Evolutionary conservation across 148 eudicot genomes (phyloP), one percentile per base, ranked within the genome.

Genomic region (Camellia lanceoleosa): DNA sequence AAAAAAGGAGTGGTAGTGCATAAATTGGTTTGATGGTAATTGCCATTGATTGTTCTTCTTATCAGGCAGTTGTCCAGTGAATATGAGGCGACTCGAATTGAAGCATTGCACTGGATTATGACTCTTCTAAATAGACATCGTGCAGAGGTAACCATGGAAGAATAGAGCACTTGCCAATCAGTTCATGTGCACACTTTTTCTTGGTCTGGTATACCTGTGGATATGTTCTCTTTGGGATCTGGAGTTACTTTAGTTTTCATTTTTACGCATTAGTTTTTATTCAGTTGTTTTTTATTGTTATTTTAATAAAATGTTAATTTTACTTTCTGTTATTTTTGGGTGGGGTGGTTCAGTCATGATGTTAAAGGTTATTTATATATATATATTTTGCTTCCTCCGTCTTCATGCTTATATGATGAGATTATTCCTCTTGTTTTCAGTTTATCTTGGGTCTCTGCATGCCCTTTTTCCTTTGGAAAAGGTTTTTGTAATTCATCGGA

Each of bases 1-100:
- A 55, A 55, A 13, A 18, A 66, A 56, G 56, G 62, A 41, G 55
- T 76, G 63, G n/a, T 18, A 64, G 44, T 69, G 49, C 74, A 70
- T 30, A 71, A 68, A 62, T 75, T 1, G 43, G 12, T 42, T 14
- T 49, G 58, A 49, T 55, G 59, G 11, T 71, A 51, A 18, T 56
- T 74, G 52, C 55, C 68, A 59, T 68, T 73, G 79, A 43, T 58
- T 60, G 7, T 78, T 43, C 47, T 74, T 75, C 60, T 84, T 83
- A 55, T 74, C 92, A 96, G 99, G 75, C 97, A 94, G 87, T 85
- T 96, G 81, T 90, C 98, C 61, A 94, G 91, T 87, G 99, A 93
- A 80, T 94, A 95, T 97, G 99, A 96, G 89, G 98, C 95, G 74
- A 92, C 99, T 68, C 93, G 99, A 60, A 91, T 94, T 56, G 99